Conservation (phyloP, 2,329 filamentous ascomycete species). For the Golovinomyces cichoracearum region DNA sequence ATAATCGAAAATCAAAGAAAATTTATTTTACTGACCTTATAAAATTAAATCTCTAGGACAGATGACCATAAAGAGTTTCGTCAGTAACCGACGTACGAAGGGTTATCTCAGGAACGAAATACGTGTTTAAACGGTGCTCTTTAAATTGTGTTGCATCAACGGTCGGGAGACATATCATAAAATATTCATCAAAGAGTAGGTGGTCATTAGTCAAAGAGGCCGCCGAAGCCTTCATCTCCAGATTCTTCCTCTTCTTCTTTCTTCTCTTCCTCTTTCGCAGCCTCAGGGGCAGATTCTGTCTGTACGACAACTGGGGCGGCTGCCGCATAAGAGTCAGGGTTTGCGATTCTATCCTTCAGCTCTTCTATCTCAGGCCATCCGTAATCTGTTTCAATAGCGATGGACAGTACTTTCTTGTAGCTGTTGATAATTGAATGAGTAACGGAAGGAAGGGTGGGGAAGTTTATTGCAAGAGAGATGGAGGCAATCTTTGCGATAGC, state of each 20-base stretch:
- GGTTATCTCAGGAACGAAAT: too few species aligned
- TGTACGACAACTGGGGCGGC: constrained; percentile 46
- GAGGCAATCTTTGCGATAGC: constrained; percentile 70
- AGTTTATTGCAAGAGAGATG: constrained; percentile 79
- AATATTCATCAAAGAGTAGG: too few species aligned
- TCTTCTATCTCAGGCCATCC: constrained; percentile 88
- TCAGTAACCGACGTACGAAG: too few species aligned
- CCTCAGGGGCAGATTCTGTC: constrained; percentile 24
- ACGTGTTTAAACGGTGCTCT: too few species aligned
- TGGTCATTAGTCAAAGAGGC: constrained; percentile 46
- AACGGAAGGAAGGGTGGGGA: constrained; percentile 86
- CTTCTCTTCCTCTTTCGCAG: constrained; percentile 29
- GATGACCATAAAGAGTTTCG: too few species aligned
- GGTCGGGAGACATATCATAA: too few species aligned
- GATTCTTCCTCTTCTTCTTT: constrained; percentile 40
- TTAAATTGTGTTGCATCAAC: too few species aligned
- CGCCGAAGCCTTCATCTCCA: constrained; percentile 41
- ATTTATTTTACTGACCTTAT: too few species aligned
- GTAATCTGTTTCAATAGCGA: constrained; percentile 74
- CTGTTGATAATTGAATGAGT: constrained; percentile 89
- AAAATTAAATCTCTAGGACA: too few species aligned
- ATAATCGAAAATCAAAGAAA: not conserved
- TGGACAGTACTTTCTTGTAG: constrained; percentile 89
- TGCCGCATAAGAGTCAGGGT: constrained; percentile 86
- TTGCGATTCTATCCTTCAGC: constrained; percentile 98